phyloP scores from a whole-genome alignment of 202 grass and related monocot genomes.

The Zoysia matrella region DNA sequence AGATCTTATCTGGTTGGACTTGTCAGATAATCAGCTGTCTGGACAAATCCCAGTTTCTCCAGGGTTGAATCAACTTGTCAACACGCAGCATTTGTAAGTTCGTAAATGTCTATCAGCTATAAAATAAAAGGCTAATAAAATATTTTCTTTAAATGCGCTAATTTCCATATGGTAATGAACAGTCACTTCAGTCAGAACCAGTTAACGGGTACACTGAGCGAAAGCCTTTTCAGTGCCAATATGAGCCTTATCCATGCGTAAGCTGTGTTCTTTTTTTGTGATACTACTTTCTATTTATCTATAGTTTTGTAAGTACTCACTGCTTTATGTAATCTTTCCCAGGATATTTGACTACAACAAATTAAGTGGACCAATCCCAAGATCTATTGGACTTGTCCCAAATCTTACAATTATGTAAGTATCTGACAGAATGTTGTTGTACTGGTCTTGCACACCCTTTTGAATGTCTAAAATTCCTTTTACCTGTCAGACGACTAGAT shows the following conservation, averaged over 20 bases:
- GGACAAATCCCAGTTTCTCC: conserved; percentile 85
- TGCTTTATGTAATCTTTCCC: conserved; percentile 34
- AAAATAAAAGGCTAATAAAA: conserved; percentile 30
- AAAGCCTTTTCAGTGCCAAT: conserved; percentile 60
- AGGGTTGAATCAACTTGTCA: conserved; percentile 69
- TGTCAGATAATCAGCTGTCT: conserved; percentile 75
- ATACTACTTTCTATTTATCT: conserved; percentile 29
- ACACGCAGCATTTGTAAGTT: conserved; percentile 75
- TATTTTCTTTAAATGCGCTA: conserved; percentile 10
- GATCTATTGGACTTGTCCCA: conserved; percentile 52
- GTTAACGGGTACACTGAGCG: conserved; percentile 64
- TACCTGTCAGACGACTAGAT: conserved; percentile 61
- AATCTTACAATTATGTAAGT: conserved; percentile 76
- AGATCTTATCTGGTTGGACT: conserved; percentile 76
- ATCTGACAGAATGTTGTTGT: not conserved
- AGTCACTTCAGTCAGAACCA: conserved; percentile 96
- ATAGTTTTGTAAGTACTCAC: conserved; percentile 24
- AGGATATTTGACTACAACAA: conserved; percentile 84
- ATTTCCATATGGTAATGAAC: conserved; percentile 35
- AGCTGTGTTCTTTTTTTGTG: conserved; percentile 28
- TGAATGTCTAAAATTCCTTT: conserved; percentile 11
- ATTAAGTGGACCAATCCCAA: conserved; percentile 76
- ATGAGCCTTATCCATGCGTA: conserved; percentile 85
- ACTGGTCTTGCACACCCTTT: not conserved
- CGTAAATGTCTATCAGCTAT: conserved; percentile 22